Evolutionary conservation across 805 yeast genomes (phyloP), one percentile per base, ranked within the genome.

Genomic region (Pichia phayaonensis): DNA sequence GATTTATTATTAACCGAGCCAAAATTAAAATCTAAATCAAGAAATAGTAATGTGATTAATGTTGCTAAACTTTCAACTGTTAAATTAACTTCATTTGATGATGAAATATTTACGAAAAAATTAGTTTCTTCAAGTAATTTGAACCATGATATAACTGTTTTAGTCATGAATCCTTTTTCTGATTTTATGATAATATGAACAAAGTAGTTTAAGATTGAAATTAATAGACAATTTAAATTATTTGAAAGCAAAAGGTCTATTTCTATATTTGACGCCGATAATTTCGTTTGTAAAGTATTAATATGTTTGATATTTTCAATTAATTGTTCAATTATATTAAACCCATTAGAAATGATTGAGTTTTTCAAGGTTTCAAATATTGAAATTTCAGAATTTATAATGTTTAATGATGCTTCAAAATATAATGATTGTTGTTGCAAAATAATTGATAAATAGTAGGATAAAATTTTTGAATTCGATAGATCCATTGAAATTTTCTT

Each of bases 1-100:
- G 69, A 52, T 1, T 65, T 58, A 38, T 70, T 64, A 27, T 69
- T 65, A 21, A 76, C 61, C 1, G 74, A 61, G 18, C 74, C 77
- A 46, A 67, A 70, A 34, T 76, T 71, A 38, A 74, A 72, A 42
- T 81, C 77, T 51, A 84, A 66, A 47, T 86, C 88, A 23, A 86
- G 60, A 39, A 83, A 63, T 26, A 79, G 59, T 11, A 85, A 57
- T 3, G 83, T 72, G 1, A 76, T 67, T 2, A 80, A 60, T 1
- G 84, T 75, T 3, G 71, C 56, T 18, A 83, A 66, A 1, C 77
- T 70, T 54, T 75, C 74, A 4, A 82, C 63, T 56, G 68, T 61
- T 4, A 46, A 3, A 16, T 15, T 34, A 24, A 15, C 22, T 48
- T 46, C 15, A 45, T 11, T 6, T 18, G 47, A 12, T 15, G 43